These are phyloP conservation scores for Grosmannia serpens DNA, from an alignment of 2,329 filamentous ascomycete species.

Conservation along the genomic window DNA sequence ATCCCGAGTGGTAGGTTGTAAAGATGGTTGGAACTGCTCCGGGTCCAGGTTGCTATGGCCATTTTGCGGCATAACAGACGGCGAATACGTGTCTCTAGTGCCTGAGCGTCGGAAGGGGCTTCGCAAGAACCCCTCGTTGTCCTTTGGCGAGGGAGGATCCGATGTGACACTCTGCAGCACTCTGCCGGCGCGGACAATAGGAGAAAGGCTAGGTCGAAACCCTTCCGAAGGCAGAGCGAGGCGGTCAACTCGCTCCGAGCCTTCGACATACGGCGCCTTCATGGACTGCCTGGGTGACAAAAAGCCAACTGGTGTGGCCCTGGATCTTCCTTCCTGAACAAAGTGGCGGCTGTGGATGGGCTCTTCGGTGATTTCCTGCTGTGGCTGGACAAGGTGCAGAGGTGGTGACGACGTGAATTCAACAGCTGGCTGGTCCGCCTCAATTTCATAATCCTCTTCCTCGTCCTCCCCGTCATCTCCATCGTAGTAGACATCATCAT, in stretches of 20 bases:
- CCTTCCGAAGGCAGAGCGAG: constrained; percentile 18
- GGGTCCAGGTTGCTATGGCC: constrained; percentile 1
- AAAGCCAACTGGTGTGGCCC: constrained; percentile 1
- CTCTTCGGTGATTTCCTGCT: neutral
- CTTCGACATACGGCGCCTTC: neutral
- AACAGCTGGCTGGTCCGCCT: neutral
- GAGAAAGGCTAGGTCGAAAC: constrained; percentile 36
- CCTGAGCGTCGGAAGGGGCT: constrained; percentile 40
- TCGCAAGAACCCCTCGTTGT: constrained; percentile 36
- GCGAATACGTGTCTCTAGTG: constrained; percentile 19
- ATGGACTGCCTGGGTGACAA: constrained; percentile 9
- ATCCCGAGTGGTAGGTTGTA: neutral
- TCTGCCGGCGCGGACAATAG: constrained; percentile 45
- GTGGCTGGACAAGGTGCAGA: neutral
- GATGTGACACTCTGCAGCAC: constrained; percentile 47
- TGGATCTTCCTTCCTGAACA: neutral
- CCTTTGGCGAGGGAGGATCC: constrained; percentile 44
- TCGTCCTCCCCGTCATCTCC: constrained; percentile 2
- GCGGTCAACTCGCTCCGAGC: constrained; percentile 9
- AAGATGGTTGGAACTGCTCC: neutral
- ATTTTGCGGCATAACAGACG: constrained; percentile 10
- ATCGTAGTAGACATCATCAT: neutral
- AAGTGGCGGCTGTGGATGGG: neutral
- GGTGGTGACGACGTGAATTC: constrained; percentile 8
- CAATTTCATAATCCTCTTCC: neutral